Conservation (phyloP, 2,329 filamentous ascomycete genomes). For the Fusarium sacchari region DNA sequence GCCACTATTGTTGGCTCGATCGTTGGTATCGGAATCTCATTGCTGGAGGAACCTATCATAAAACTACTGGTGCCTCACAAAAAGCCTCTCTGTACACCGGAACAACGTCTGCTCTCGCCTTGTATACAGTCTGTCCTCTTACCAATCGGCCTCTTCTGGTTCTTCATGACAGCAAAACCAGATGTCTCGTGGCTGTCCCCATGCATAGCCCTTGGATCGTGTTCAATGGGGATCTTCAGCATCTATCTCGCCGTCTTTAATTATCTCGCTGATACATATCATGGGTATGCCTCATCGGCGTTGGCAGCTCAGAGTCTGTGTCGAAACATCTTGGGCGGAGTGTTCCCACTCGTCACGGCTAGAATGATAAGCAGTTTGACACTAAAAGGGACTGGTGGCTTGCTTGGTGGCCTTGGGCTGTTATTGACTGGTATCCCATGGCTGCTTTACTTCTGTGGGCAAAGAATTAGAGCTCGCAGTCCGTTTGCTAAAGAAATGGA, state of each 20-base stretch:
- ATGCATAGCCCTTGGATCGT: conserved; percentile 67
- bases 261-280: conserved; percentile 91
- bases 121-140: conserved; percentile 71
- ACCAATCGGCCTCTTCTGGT: conserved; percentile 75
- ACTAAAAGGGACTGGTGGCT: conserved; percentile 68
- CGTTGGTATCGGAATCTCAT: conserved; percentile 64
- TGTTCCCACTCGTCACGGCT: conserved; percentile 85
- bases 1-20: conserved; percentile 51
- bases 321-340: conserved; percentile 81
- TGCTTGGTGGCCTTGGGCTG: conserved; percentile 69
- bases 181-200: conserved; percentile 72
- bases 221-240: conserved; percentile 74
- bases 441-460: conserved; percentile 72
- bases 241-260: conserved; percentile 83
- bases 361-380: conserved; percentile 70
- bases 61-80: conserved; percentile 55
- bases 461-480: conserved; percentile 68
- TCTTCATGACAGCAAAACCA: conserved; percentile 68
- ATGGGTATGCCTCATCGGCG: conserved; percentile 84
- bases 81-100: conserved; percentile 53
- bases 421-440: conserved; percentile 74
- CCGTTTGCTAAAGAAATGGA: conserved; percentile 60
- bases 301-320: conserved; percentile 90
- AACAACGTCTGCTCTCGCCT: conserved; percentile 71
- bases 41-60: conserved; percentile 65